A percentile compares a stretch with the other conserved stretches of the same genome.
phyloP scores from a whole-genome alignment of 2,329 filamentous ascomycete species.

The Juglanconis oblonga region DNA sequence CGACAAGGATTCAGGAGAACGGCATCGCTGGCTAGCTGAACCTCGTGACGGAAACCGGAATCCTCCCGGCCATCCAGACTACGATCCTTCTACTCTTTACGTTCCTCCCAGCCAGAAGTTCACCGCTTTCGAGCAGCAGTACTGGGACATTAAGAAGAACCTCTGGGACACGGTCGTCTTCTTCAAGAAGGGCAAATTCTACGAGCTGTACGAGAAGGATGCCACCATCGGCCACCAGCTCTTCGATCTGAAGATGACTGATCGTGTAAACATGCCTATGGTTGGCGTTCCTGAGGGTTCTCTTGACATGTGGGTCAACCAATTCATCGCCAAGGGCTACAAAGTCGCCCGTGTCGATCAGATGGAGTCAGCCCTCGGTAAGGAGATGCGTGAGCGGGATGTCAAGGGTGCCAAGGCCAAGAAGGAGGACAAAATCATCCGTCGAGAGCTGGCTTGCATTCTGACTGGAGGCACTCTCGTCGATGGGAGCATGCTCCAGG shows the following conservation, averaged over 20 bases:
- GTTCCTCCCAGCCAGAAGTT: constrained; percentile 82
- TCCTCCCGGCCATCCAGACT: constrained; percentile 76
- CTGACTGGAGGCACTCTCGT: constrained; percentile 91
- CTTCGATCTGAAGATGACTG: constrained; percentile 96
- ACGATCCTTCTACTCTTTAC: constrained; percentile 86
- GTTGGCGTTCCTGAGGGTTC: constrained; percentile 95
- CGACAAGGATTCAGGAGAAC: constrained; percentile 76
- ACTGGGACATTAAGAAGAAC: constrained; percentile 99
- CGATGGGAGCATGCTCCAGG: constrained; percentile 93
- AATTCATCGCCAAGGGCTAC: constrained; percentile 96
- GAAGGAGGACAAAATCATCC: constrained; percentile 91
- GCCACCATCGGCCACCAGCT: constrained; percentile 94
- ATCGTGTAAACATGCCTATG: constrained; percentile 99
- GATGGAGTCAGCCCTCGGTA: constrained; percentile 90
- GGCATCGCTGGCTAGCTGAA: constrained; percentile 88
- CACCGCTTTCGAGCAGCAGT: constrained; percentile 94
- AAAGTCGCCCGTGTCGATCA: constrained; percentile 97
- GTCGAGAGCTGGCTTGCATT: constrained; percentile 84
- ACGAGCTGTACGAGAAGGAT: constrained; percentile 97
- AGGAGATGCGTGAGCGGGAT: constrained; percentile 97
- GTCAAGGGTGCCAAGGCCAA: constrained; percentile 52
- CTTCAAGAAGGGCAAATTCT: constrained; percentile 99
- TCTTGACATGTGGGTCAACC: constrained; percentile 94
- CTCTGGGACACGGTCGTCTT: constrained; percentile 98
- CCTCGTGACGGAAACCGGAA: constrained; percentile 82